These are phyloP conservation scores for Candida berthetii DNA, from an alignment of 805 yeast species.

Conservation along the genomic window DNA sequence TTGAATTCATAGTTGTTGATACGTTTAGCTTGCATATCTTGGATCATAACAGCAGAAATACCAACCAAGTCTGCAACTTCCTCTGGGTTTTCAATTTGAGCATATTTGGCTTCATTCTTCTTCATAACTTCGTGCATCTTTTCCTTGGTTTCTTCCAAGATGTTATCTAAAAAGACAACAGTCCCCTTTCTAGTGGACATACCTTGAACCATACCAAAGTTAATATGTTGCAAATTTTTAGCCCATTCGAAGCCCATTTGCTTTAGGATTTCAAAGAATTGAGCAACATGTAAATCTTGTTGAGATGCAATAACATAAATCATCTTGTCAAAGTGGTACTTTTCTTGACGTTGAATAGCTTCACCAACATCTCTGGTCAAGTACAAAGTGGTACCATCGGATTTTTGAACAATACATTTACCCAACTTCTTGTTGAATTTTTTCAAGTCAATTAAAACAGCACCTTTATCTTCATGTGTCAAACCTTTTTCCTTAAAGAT, in stretches of 20 bases:
- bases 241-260: conserved; percentile 92
- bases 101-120: conserved; percentile 83
- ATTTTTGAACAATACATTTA: conserved; percentile 85
- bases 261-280: conserved; percentile 89
- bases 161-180: conserved; percentile 94
- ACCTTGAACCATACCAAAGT: conserved; percentile 97
- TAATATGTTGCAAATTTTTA: conserved; percentile 69
- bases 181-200: conserved; percentile 99
- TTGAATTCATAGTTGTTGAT: conserved; percentile 93
- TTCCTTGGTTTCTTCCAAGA: conserved; percentile 87
- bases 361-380: conserved; percentile 96
- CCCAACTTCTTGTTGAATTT: conserved; percentile 87
- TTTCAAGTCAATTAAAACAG: conserved; percentile 79
- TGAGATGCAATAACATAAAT: conserved; percentile 93
- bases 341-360: conserved; percentile 83
- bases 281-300: conserved; percentile 92
- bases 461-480: conserved; percentile 85
- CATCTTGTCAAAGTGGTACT: conserved; percentile 88
- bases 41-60: conserved; percentile 96
- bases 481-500: conserved; percentile 61
- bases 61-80: conserved; percentile 94
- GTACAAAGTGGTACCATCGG: conserved; percentile 93
- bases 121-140: conserved; percentile 97
- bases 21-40: conserved; percentile 97
- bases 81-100: conserved; percentile 91